These are phyloP conservation scores for Adansonia rubrostipa DNA, from an alignment of 441 rosid species.

Conservation along the genomic window DNA sequence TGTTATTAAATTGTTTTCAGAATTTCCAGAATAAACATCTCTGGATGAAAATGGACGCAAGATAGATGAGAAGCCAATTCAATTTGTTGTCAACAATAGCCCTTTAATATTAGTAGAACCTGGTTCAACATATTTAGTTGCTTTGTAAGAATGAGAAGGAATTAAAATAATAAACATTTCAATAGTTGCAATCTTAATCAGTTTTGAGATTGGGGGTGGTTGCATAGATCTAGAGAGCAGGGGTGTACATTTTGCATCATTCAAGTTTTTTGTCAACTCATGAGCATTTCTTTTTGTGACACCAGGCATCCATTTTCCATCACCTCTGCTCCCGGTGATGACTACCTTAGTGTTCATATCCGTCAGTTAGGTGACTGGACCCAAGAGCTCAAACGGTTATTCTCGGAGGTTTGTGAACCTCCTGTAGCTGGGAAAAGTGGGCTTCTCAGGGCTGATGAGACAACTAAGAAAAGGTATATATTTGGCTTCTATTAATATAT, in stretches of 20 bases:
- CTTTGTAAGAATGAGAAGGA: background rate
- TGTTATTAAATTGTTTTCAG: background rate
- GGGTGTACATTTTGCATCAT: background rate
- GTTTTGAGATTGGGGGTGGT: background rate
- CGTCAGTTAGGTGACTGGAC: slow-evolving; percentile 97
- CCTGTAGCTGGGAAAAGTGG: slow-evolving; percentile 87
- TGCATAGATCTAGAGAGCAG: background rate
- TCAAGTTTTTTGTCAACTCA: background rate
- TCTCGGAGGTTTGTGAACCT: slow-evolving; percentile 72
- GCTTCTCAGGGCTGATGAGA: slow-evolving; percentile 84
- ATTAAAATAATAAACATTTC: background rate
- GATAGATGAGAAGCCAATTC: background rate
- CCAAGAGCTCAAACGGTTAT: slow-evolving; percentile 75
- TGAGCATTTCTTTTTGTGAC: slow-evolving; percentile 22
- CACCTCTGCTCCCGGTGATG: slow-evolving; percentile 90
- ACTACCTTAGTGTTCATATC: slow-evolving; percentile 87
- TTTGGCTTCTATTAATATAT: background rate
- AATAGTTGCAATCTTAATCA: background rate
- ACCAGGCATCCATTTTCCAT: slow-evolving; percentile 99
- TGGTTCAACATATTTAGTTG: background rate
- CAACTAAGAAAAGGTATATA: slow-evolving; percentile 65
- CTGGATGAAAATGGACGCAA: background rate
- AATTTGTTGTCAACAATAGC: background rate
- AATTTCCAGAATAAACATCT: background rate
- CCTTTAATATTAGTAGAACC: background rate